These are phyloP conservation scores for Trametes villosa DNA, from an alignment of 768 basidiomycete genomes.

Conservation along the genomic window DNA sequence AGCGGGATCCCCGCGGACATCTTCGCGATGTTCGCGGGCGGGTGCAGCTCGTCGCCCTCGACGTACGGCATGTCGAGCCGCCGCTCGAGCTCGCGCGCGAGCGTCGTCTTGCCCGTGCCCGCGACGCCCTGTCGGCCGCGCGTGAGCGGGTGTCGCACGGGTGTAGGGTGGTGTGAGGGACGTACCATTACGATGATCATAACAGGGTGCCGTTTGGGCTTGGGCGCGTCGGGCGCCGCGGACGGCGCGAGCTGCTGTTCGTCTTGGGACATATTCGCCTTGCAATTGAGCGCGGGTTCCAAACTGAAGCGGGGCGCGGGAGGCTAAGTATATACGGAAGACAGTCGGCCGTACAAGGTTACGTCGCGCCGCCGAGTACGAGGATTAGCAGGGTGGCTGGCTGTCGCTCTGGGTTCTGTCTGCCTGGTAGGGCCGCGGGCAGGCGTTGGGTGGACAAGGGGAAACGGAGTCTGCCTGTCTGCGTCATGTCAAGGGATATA, in stretches of 20 bases:
- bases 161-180: background rate
- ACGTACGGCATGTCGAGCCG: slow-evolving; percentile 73
- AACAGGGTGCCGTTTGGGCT: slow-evolving; percentile 22
- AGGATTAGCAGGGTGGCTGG: no score
- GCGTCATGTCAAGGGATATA: no score
- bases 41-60: slow-evolving; percentile 91
- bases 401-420: no score
- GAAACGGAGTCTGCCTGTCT: no score
- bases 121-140: slow-evolving; percentile 31
- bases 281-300: no score
- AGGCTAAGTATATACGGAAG: no score
- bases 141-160: background rate
- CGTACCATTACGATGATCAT: slow-evolving; percentile 59
- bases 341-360: no score
- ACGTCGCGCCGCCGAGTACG: no score
- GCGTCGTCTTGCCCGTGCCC: slow-evolving; percentile 36
- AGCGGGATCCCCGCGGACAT: slow-evolving; percentile 81
- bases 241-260: slow-evolving; percentile 7
- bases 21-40: slow-evolving; percentile 80
- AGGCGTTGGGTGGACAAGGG: no score
- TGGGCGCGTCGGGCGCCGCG: slow-evolving; percentile 9
- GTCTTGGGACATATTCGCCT: background rate
- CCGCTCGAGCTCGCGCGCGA: slow-evolving; percentile 30
- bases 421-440: no score
- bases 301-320: no score